Conservation (phyloP, 352 stramenopile species). For the Globisporangium irregulare region DNA sequence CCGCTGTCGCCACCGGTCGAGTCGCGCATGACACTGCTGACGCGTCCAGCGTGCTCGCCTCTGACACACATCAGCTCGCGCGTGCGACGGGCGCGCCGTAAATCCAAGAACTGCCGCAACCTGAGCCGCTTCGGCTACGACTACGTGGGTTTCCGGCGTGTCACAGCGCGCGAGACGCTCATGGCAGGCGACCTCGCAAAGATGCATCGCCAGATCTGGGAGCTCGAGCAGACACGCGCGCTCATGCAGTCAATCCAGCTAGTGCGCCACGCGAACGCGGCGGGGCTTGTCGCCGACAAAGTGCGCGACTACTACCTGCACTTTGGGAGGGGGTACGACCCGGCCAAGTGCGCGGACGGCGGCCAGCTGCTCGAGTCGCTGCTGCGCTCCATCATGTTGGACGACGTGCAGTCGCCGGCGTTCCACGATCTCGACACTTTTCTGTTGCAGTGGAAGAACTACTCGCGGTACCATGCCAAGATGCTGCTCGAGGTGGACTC, state of each 20-base stretch:
- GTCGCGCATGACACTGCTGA: neutral
- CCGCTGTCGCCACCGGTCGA: neutral
- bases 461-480: slow-evolving; percentile 55
- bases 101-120: slow-evolving; percentile 45
- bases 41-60: neutral
- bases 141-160: slow-evolving; percentile 33
- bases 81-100: slow-evolving; percentile 16
- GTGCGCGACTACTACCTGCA: slow-evolving; percentile 46
- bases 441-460: slow-evolving; percentile 55
- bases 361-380: slow-evolving; percentile 32
- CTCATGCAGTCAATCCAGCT: slow-evolving; percentile 45
- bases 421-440: slow-evolving; percentile 54
- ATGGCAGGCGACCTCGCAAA: slow-evolving; percentile 26
- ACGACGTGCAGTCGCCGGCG: slow-evolving; percentile 47
- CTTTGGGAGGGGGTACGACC: slow-evolving; percentile 47
- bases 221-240: slow-evolving; percentile 41
- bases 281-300: slow-evolving; percentile 36
- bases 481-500: slow-evolving; percentile 28
- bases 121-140: slow-evolving; percentile 29
- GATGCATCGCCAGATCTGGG: slow-evolving; percentile 39
- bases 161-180: slow-evolving; percentile 25
- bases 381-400: slow-evolving; percentile 43
- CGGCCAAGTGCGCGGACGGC: slow-evolving; percentile 12
- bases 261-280: slow-evolving; percentile 38
- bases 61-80: neutral